phyloP scores from a whole-genome alignment of 805 yeast genomes.

The Cyberlindnera mycetangii region DNA sequence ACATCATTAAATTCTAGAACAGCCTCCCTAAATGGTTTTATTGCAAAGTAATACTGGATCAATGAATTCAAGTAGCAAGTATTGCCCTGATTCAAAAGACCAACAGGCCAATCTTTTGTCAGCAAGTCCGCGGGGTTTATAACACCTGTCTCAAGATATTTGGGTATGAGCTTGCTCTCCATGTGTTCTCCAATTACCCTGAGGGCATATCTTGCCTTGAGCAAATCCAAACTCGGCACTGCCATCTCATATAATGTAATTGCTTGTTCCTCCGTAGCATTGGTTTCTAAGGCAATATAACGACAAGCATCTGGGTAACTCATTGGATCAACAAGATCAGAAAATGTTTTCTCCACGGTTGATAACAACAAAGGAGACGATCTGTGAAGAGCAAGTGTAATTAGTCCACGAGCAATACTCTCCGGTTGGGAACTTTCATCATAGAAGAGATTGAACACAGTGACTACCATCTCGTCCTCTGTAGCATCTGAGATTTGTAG shows the following conservation, averaged over 20 bases:
- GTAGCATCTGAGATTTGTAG: conserved; percentile 43
- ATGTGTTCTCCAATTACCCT: conserved; percentile 51
- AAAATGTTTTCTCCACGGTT: conserved; percentile 41
- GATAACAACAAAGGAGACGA: conserved; percentile 56
- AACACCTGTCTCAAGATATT: conserved; percentile 59
- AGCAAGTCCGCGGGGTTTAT: conserved; percentile 59
- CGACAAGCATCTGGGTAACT: conserved; percentile 42
- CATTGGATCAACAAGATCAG: conserved; percentile 28
- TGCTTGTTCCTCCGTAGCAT: conserved; percentile 55
- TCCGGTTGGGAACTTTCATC: conserved; percentile 29
- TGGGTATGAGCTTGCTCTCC: conserved; percentile 51
- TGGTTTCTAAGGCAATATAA: conserved; percentile 45
- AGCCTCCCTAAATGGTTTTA: conserved; percentile 72
- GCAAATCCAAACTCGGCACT: conserved; percentile 43
- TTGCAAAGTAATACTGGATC: conserved; percentile 84
- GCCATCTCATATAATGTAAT: conserved; percentile 48
- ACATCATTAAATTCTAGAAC: conserved; percentile 51
- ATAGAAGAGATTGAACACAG: not conserved
- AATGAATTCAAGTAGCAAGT: conserved; percentile 93
- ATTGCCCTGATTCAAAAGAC: conserved; percentile 91
- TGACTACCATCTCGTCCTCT: conserved; percentile 26
- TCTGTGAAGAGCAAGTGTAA: conserved; percentile 57
- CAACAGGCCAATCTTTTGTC: conserved; percentile 79
- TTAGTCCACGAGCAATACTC: conserved; percentile 49
- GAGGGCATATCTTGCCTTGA: conserved; percentile 56